Evolutionary conservation across 768 basidiomycete species (phyloP), one percentile per base, ranked within the genome.

Genomic region (Xerocomellus amylosporus): DNA sequence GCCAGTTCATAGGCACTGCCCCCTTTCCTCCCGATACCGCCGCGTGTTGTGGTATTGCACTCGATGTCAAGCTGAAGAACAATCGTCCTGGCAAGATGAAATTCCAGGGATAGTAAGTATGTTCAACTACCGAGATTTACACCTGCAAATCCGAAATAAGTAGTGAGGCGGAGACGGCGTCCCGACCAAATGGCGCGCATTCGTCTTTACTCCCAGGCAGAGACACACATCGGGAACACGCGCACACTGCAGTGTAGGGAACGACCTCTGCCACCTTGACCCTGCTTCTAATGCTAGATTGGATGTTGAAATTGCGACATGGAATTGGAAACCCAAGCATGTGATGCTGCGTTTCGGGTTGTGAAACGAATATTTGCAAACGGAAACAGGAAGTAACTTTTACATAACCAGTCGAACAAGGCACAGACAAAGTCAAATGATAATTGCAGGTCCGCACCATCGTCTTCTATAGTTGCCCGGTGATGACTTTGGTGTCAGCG

Each of bases 91-190:
- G 22, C 24, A 30, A 3, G n/a, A 44, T n/a, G 17, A 41, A 20
- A 46, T 12, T 41, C 54, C 46, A 44, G 28, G 42, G 50, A 54
- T 40, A 48, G 50, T 26, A 46, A 51, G 62, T 51, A 48, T 22
- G 40, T 34, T 53, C 39, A 40, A 42, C 45, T 43, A 5, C 46
- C 42, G 43, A 47, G 53, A 55, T 55, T 50, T 50, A 31, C 40
- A 13, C 30, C 19, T 41, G 28, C 37, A n/a, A 52, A 33, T 31
- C 26, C 42, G 12, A 34, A 30, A 49, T 40, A 26, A 19, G 30
- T 30, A 28, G 28, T 43, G 28, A n/a, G n/a, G n/a, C n/a, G n/a
- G 28, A 37, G 22, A 3, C 33, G 22, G 14, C 28, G 34, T 54
- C 52, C 56, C 54, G 26, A 40, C 31, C 28, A 15, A 36, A 17